Base-by-base conservation (phyloP, 2,329 filamentous ascomycete species). In the Cryphonectria parasitica region DNA sequence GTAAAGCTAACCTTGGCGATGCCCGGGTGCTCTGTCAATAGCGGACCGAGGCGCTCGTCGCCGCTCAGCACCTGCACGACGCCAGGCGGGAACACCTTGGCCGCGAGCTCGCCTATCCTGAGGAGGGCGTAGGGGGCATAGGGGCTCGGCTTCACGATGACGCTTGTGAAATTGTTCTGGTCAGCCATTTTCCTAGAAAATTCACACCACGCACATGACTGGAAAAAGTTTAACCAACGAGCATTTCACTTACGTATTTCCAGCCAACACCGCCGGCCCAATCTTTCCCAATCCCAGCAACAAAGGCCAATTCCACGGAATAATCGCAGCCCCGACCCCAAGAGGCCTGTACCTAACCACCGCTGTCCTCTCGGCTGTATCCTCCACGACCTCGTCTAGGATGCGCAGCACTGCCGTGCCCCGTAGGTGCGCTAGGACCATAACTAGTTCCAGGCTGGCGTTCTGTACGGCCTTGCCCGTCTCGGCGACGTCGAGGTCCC, bases 1-100 rank as follows among this genome's bases (percentile, higher is more conserved):
- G 89, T 91, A 79, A 91, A 91, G 74, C 82, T 84, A 76, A 91
- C 86, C 82, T 90, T 91, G 69, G 85, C 83, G 69, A 91, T 84
- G 28, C 83, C 86, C 0, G 87, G 87, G 75, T 91, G 89, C n/a
- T 77, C 78, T 0, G 87, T 89, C 66, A 91, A 77, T 83, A 83
- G 83, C 0, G 86, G 87, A 3, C 89, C 89, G 7, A 91, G 84
- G 58, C 83, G 81, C 74, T 91, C 88, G 66, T 87, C 87, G 8
- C 89, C 89, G 66, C 86, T 86, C 2, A 91, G 78, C 0, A 82
- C 86, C 75, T 91, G 88, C 1, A 91, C 76, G n/a, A 91, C 87
- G 54, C 89, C 89, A 0, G 87, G 84, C 1, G 88, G 88, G 78
- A 91, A 88, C 78, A 90, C 81, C 31, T 83, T 77, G 69, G 86